Evolutionary conservation across 176 grass and related monocot species (phyloP).

Genomic region (Phoenix dactylifera): DNA sequence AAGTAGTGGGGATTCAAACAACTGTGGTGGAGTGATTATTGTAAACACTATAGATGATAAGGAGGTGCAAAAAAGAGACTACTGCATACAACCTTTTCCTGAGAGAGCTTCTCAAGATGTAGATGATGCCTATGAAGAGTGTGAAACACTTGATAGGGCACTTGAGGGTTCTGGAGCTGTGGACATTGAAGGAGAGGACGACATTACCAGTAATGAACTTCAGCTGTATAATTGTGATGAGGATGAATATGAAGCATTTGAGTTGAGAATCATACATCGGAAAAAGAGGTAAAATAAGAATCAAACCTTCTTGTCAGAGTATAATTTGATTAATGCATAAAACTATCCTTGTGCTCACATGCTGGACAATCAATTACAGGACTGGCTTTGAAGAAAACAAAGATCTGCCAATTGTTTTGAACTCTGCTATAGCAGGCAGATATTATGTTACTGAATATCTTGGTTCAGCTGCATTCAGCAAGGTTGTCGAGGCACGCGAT

Average conservation of each 20-base stretch:
- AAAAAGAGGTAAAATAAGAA: conserved; percentile 64
- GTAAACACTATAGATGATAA: conserved; percentile 38
- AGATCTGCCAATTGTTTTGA: conserved; percentile 74
- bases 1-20: conserved; percentile 15
- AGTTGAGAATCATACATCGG: conserved; percentile 96
- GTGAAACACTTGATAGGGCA: conserved; percentile 26
- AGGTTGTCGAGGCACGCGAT: conserved; percentile 94
- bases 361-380: conserved; percentile 38
- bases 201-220: conserved; percentile 43
- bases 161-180: conserved; percentile 19
- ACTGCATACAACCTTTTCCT: conserved; percentile 34
- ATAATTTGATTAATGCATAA: not conserved
- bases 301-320: not conserved
- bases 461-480: conserved; percentile 94
- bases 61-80: conserved; percentile 36
- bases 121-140: conserved; percentile 35
- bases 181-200: conserved; percentile 34
- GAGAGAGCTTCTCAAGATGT: conserved; percentile 21
- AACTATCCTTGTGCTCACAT: conserved; percentile 41
- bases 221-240: conserved; percentile 43
- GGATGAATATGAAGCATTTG: conserved; percentile 82
- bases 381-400: conserved; percentile 99
- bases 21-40: not conserved
- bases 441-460: conserved; percentile 92
- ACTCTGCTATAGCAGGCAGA: conserved; percentile 81